Percentiles rank a stretch among this genome's conserved stretches.
phyloP scores from a whole-genome alignment of 1,284 basidiomycete species.

The Naganishia sp. region DNA sequence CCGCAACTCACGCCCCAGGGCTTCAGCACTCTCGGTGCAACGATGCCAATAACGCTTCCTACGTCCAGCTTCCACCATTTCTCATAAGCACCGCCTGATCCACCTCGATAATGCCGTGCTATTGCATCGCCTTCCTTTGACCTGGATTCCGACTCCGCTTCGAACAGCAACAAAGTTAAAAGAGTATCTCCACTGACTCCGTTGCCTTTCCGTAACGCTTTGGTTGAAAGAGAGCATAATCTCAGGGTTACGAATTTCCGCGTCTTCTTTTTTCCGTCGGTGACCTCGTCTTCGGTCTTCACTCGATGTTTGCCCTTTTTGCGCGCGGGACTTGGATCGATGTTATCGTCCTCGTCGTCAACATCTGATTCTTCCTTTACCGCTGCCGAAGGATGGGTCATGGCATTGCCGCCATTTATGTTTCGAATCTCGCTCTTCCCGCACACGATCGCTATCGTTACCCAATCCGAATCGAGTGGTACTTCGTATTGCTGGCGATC shows the following conservation, averaged over 20 bases:
- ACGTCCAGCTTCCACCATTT: conserved; percentile 74
- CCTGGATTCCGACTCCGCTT: conserved; percentile 65
- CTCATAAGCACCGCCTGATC: conserved; percentile 90
- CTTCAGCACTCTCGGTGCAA: conserved; percentile 84
- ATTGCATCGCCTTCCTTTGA: conserved; percentile 47
- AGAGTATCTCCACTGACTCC: conserved; percentile 75
- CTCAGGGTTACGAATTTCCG: conserved; percentile 81
- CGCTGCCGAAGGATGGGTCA: conserved; percentile 1
- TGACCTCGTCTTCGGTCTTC: conserved; percentile 28
- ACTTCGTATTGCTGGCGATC: conserved; percentile 84
- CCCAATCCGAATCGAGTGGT: conserved; percentile 84
- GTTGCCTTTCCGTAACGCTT: conserved; percentile 55
- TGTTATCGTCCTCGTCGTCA: conserved; percentile 36
- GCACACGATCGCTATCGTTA: conserved; percentile 89
- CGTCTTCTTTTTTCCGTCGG: conserved; percentile 37
- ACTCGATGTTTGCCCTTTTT: conserved; percentile 34
- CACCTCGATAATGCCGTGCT: conserved; percentile 72
- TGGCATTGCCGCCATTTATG: conserved; percentile 33
- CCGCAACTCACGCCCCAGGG: conserved; percentile 68
- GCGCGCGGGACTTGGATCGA: conserved; percentile 26
- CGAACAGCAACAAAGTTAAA: conserved; percentile 80
- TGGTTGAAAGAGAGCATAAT: conserved; percentile 58
- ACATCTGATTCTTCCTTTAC: conserved; percentile 34
- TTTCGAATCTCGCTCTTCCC: conserved; percentile 66
- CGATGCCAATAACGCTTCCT: conserved; percentile 83